phyloP scores from a whole-genome alignment of 768 basidiomycete genomes.

The Boletales sp. region DNA sequence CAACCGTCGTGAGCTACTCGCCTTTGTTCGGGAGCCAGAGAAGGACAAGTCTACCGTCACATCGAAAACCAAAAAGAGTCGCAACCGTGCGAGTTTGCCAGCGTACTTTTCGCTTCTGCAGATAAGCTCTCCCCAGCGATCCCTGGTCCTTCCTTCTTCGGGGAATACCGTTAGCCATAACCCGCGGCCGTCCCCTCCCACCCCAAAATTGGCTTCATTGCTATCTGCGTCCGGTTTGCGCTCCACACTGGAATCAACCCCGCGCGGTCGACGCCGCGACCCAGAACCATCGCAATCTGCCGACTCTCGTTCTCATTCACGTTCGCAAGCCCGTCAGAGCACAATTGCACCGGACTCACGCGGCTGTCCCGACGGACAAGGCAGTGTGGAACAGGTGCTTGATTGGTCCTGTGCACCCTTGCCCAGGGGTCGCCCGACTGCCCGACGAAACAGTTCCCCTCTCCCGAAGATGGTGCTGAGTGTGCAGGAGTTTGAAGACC shows the following conservation, averaged over 20 bases:
- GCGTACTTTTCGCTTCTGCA: conserved; percentile 73
- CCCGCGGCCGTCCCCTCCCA: conserved; percentile 55
- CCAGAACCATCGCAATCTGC: conserved; percentile 33
- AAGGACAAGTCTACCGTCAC: conserved; percentile 28
- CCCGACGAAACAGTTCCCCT: conserved; percentile 57
- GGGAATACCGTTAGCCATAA: conserved; percentile 36
- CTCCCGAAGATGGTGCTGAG: conserved; percentile 45
- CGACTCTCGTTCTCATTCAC: conserved; percentile 41
- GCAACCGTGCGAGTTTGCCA: conserved; percentile 71
- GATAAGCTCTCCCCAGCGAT: conserved; percentile 42
- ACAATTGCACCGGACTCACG: conserved; percentile 9
- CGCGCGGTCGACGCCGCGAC: conserved; percentile 51
- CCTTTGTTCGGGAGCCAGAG: conserved; percentile 22
- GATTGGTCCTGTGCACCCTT: conserved; percentile 45
- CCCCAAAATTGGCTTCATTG: conserved; percentile 46
- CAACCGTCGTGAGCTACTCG: conserved; percentile 31
- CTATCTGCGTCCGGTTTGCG: conserved; percentile 32
- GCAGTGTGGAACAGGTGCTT: conserved; percentile 42
- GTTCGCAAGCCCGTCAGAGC: conserved; percentile 32
- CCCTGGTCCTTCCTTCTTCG: conserved; percentile 40
- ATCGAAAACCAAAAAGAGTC: conserved; percentile 45
- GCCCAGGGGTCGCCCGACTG: conserved; percentile 42
- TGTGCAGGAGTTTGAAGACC: conserved; percentile 32
- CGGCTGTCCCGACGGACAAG: conserved; percentile 23
- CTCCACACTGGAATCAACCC: conserved; percentile 40